A percentile compares a stretch with the other conserved stretches of the same genome.
Conservation (phyloP, 345 rosid species). For the Iberis pinnata region DNA sequence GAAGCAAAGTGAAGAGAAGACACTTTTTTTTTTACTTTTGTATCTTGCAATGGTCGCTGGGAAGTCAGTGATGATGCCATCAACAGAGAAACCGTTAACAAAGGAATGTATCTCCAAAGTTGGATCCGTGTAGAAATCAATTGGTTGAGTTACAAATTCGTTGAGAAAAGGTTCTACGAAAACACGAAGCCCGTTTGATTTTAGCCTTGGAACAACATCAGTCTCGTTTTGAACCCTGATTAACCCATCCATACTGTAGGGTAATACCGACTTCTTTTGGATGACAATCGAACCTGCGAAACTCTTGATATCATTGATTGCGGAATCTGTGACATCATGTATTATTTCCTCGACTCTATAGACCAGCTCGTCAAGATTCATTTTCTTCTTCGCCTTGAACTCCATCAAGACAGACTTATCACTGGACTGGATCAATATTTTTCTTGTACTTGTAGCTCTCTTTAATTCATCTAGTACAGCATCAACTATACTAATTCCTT, state of each 20-base stretch:
- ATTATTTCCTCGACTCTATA: slow-evolving; percentile 52
- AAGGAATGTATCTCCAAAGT: slow-evolving; percentile 59
- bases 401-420: slow-evolving; percentile 57
- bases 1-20: slow-evolving; percentile 12
- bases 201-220: slow-evolving; percentile 36
- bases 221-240: slow-evolving; percentile 25
- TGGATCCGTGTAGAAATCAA: slow-evolving; percentile 70
- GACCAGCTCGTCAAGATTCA: slow-evolving; percentile 43
- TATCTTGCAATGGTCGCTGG: slow-evolving; percentile 68
- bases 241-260: slow-evolving; percentile 17
- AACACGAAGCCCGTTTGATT: slow-evolving; percentile 45
- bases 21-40: slow-evolving; percentile 40
- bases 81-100: slow-evolving; percentile 16
- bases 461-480: slow-evolving; percentile 40
- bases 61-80: slow-evolving; percentile 71
- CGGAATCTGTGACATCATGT: slow-evolving; percentile 34
- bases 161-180: slow-evolving; percentile 60
- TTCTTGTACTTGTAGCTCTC: slow-evolving; percentile 40
- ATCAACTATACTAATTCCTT: slow-evolving; percentile 40
- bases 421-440: slow-evolving; percentile 67
- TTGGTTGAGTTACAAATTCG: slow-evolving; percentile 62
- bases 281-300: slow-evolving; percentile 62
- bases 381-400: slow-evolving; percentile 43
- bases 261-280: slow-evolving; percentile 47
- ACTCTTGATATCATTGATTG: slow-evolving; percentile 52